Conservation (phyloP, 2,329 filamentous ascomycete species). For the Fusarium subglutinans region DNA sequence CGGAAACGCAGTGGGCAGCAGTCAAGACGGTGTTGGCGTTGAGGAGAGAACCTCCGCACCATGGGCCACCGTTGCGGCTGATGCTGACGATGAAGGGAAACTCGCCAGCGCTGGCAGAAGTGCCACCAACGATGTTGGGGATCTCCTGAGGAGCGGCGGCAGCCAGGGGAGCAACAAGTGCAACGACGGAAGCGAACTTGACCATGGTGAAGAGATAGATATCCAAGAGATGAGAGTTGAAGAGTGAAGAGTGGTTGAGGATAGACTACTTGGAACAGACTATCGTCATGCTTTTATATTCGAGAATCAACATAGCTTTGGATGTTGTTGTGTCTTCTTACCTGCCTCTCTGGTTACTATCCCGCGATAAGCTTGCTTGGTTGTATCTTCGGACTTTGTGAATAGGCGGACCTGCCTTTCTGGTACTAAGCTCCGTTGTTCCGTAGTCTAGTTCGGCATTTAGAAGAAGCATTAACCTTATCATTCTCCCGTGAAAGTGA, state of each 20-base stretch:
- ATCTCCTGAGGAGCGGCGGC: slow-evolving; percentile 20
- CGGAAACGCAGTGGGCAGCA: slow-evolving; percentile 42
- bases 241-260: slow-evolving; percentile 13
- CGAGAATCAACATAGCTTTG: not conserved
- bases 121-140: slow-evolving; percentile 41
- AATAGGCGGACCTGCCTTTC: slow-evolving; percentile 18
- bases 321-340: not conserved
- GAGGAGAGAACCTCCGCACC: slow-evolving; percentile 45
- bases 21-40: slow-evolving; percentile 47
- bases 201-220: slow-evolving; percentile 12
- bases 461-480: slow-evolving; percentile 17
- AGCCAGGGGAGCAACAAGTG: slow-evolving; percentile 22
- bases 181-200: slow-evolving; percentile 20
- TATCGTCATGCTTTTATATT: slow-evolving; percentile 8
- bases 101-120: slow-evolving; percentile 37
- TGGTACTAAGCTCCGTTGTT: slow-evolving; percentile 15
- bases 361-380: slow-evolving; percentile 18
- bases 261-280: not conserved
- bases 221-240: slow-evolving; percentile 14
- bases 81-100: slow-evolving; percentile 48
- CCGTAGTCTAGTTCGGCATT: slow-evolving; percentile 22
- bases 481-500: slow-evolving; percentile 20
- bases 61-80: slow-evolving; percentile 21
- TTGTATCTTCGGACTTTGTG: not conserved
- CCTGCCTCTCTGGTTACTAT: slow-evolving; percentile 7